Base-by-base conservation (phyloP, 2,329 filamentous ascomycete species). In the Trichoderma asperellum region DNA sequence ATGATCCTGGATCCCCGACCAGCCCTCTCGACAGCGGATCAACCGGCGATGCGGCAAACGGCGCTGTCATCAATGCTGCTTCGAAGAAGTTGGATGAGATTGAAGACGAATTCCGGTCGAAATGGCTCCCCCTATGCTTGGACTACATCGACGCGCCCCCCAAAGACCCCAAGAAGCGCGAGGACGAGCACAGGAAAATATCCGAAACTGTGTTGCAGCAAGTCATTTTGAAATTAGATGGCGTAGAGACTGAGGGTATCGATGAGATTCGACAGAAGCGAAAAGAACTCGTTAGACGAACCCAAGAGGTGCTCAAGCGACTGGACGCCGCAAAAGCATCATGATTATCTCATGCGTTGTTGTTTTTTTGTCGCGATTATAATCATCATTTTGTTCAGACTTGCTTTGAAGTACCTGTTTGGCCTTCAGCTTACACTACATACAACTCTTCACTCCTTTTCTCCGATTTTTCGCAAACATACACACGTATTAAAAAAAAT, bases 201-300 rank as follows among this genome's bases (percentile, higher is more conserved):
- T 89, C 88, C 4, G 92, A 96, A 82, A 92, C 90, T 5, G 86
- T 94, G 49, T 83, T 96, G 83, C 88, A 90, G 71, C 91, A 94
- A 74, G 88, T 94, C 2, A 76, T 95, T 47, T 80, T 96, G 72
- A 95, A 94, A 81, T 79, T 93, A 49, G 92, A 96, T 77, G 89
- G 86, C 27, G 88, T 95, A 2, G 91, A 95, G 73, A 90, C 89
- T 0, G 89, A 91, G 59, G 91, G 91, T 5, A 88, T 92, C 72
- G 78, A 82, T 11, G 88, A 90, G 14, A 88, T 91, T 32, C 84
- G 92, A 71, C 80, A 84, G 14, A 87, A 83, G 77, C 83, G 92
- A 75, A 94, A 92, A 81, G 90, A 89, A 69, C 79, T 94, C 62
- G 91, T 95, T n/a, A 87, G 84, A 74, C 85, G 91, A 72, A 89